Base-by-base conservation (phyloP, 495 filamentous ascomycete genomes). In the Penicillium paradoxum region DNA sequence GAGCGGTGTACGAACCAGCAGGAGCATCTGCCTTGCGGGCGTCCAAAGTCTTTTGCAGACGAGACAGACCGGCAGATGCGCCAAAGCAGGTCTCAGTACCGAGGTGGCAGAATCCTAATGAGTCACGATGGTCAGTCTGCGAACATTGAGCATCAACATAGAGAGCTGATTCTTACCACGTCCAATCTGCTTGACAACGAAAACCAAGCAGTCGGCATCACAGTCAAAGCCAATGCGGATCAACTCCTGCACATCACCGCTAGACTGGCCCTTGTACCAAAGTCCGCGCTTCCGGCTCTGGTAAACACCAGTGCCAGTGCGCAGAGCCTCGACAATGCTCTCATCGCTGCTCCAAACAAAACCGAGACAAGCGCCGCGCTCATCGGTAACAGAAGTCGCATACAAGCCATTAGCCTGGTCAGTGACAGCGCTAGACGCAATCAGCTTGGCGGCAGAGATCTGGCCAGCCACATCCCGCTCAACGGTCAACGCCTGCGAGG, bases 241-340 rank as follows among this genome's bases (percentile, higher is more conserved):
- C 45, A 98, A 73, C 65, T 97, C 84, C 66, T 98, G 93, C 1
- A 85, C 86, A 67, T 97, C 91, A 22, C 93, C 95, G 45, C 91
- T 96, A 8, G 86, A 90, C 30, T 91, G 89, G 19, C 93, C 93
- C 71, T 98, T 98, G 72, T 95, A 90, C 93, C 93, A 98, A 21
- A 98, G 71, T 2, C 92, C 91, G 6, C 92, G 83, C 75, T 96
- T 96, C 30, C 93, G 79, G 66, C 90, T 96, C 68, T 96, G 90
- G 66, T 98, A 98, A 21, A 97, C 93, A 24, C 93, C 93, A 1
- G 84, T 87, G 45, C 91, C 91, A 2, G 90, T 95, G 53, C 82
- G 83, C 40, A 98, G 64, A 19, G 90, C 91, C 70, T 91, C 91
- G 10, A 82, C 75, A 13, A 98, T 83, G 65, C 91, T 97, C 70